A percentile compares a stretch with the other conserved stretches of the same genome.
phyloP scores from a whole-genome alignment of 148 eudicot genomes.

The Chenopodium formosanum region DNA sequence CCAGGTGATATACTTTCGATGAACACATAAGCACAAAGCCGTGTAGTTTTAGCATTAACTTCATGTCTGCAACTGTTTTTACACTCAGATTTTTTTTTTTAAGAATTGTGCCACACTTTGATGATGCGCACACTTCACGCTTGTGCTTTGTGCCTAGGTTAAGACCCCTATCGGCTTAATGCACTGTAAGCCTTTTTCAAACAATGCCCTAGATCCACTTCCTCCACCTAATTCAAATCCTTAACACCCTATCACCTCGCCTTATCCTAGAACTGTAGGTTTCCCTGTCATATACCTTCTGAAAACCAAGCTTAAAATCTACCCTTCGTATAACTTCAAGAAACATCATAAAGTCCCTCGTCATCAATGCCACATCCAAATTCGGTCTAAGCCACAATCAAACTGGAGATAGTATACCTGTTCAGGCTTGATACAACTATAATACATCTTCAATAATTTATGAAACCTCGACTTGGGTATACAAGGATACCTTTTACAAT shows the following conservation, averaged over 20 bases:
- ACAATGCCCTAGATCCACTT: neutral
- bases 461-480: neutral
- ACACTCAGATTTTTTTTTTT: neutral
- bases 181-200: neutral
- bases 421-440: neutral
- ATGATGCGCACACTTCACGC: neutral
- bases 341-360: neutral
- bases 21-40: no score
- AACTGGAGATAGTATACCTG: neutral
- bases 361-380: neutral
- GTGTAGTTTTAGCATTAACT: no score
- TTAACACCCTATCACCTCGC: no score
- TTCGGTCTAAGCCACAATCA: neutral
- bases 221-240: neutral
- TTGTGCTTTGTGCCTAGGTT: neutral
- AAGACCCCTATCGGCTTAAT: no score
- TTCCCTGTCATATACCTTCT: neutral
- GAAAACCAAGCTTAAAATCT: neutral
- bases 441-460: neutral
- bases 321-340: neutral
- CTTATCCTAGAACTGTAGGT: neutral
- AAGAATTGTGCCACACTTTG: neutral
- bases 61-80: neutral
- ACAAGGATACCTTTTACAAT: conserved; percentile 57
- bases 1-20: no score